Evolutionary conservation across 768 basidiomycete species (phyloP).

Genomic region (Neoboletus magnificus): DNA sequence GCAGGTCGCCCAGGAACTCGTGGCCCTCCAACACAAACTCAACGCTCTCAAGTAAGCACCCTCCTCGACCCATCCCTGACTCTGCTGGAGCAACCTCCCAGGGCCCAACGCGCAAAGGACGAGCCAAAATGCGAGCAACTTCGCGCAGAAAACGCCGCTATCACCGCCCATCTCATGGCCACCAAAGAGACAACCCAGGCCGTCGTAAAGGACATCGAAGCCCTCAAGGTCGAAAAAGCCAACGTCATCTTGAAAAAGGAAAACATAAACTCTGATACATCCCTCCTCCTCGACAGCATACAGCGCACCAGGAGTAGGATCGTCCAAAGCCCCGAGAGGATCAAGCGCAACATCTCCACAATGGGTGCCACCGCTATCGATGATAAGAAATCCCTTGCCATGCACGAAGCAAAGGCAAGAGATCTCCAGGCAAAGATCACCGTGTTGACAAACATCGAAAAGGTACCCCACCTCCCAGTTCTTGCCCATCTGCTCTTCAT

Average conservation of each 20-base stretch:
- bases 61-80: background rate
- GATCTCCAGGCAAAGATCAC: conserved; percentile 76
- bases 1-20: conserved; percentile 46
- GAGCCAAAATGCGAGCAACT: conserved; percentile 65
- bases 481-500: background rate
- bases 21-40: conserved; percentile 50
- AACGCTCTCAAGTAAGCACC: conserved; percentile 51
- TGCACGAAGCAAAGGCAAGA: conserved; percentile 69
- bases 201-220: conserved; percentile 63
- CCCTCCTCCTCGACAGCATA: conserved; percentile 57
- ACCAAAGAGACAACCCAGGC: conserved; percentile 63
- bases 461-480: conserved; percentile 41
- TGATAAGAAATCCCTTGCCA: conserved; percentile 63
- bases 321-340: conserved; percentile 88
- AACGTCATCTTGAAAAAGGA: conserved; percentile 66
- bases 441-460: conserved; percentile 69
- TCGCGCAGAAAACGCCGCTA: conserved; percentile 53
- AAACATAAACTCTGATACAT: conserved; percentile 57
- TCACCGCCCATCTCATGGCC: conserved; percentile 64
- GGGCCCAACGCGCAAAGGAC: conserved; percentile 62
- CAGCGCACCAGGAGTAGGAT: conserved; percentile 67
- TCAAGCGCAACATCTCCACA: conserved; percentile 75
- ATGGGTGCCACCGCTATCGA: conserved; percentile 67
- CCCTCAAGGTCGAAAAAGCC: conserved; percentile 69
- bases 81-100: conserved; percentile 24